A percentile compares a stretch with the other conserved stretches of the same genome.
These are phyloP conservation scores for Chaetomiaceae sp. DNA, from an alignment of 2,329 filamentous ascomycete genomes.

Conservation along the genomic window DNA sequence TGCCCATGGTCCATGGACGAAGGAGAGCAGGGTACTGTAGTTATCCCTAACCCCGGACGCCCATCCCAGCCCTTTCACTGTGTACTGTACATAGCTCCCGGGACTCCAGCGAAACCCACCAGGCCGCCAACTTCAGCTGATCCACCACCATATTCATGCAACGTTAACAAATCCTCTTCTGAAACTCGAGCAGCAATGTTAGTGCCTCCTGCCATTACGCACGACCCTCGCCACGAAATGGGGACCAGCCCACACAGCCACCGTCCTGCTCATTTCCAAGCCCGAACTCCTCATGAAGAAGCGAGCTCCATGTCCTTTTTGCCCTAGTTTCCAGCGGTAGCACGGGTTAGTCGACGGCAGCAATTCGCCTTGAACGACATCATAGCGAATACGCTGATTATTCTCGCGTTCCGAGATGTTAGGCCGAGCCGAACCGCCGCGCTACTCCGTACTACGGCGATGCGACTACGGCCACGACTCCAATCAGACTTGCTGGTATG, in stretches of 20 bases:
- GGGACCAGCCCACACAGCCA: conserved; percentile 1
- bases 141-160: conserved; percentile 2
- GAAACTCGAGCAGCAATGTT: conserved; percentile 1
- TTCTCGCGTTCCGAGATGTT: background rate
- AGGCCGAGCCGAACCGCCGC: background rate
- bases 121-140: background rate
- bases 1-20: background rate
- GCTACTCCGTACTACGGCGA: no score
- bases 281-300: no score
- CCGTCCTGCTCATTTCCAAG: conserved; percentile 10
- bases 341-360: background rate
- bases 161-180: conserved; percentile 8
- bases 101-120: no score
- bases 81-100: no score
- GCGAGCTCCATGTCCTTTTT: no score
- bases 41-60: background rate
- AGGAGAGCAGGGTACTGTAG: background rate
- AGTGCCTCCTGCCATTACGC: background rate
- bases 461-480: no score
- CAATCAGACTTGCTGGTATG: background rate
- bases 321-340: no score
- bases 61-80: background rate
- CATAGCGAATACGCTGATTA: background rate
- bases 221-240: conserved; percentile 4
- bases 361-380: background rate